Evolutionary conservation across 805 yeast genomes (phyloP).

Genomic region (Candida pseudofarinosa): DNA sequence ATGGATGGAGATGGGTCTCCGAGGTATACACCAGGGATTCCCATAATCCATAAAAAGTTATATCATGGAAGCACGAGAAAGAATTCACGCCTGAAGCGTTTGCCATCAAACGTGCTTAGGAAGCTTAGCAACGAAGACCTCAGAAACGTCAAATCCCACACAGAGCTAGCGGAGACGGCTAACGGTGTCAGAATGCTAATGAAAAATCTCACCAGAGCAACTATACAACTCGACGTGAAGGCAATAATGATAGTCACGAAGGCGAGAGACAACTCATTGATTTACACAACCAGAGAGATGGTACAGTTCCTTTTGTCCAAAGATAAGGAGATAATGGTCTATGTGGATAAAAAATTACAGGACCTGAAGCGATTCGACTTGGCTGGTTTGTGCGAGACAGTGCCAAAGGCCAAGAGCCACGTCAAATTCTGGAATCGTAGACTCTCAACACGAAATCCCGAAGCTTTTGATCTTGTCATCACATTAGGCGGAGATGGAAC

Average conservation of each 20-base stretch:
- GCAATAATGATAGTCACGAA: slow-evolving; percentile 84
- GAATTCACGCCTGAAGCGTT: slow-evolving; percentile 5
- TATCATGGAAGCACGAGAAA: slow-evolving; percentile 20
- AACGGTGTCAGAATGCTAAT: slow-evolving; percentile 75
- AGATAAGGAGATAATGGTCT: slow-evolving; percentile 44
- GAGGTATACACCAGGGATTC: slow-evolving; percentile 5
- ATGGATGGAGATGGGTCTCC: not conserved
- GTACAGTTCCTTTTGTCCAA: slow-evolving; percentile 66
- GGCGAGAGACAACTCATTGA: slow-evolving; percentile 77
- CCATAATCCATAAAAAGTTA: slow-evolving; percentile 29
- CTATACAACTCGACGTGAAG: slow-evolving; percentile 63
- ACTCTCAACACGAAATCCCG: slow-evolving; percentile 43
- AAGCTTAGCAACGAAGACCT: slow-evolving; percentile 39
- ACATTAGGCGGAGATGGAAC: slow-evolving; percentile 47
- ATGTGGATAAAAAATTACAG: slow-evolving; percentile 69
- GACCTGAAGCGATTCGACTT: slow-evolving; percentile 62
- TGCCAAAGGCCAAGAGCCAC: slow-evolving; percentile 42
- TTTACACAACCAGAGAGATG: slow-evolving; percentile 71
- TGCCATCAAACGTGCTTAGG: slow-evolving; percentile 20
- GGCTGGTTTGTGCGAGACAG: slow-evolving; percentile 44
- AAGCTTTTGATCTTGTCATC: slow-evolving; percentile 40
- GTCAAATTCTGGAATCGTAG: slow-evolving; percentile 69
- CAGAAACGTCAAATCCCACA: slow-evolving; percentile 60
- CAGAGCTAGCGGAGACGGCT: slow-evolving; percentile 75
- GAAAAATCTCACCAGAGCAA: slow-evolving; percentile 66